A percentile compares a stretch with the other conserved stretches of the same genome.
phyloP scores from a whole-genome alignment of 352 stramenopile species.

The Globisporangium solare region DNA sequence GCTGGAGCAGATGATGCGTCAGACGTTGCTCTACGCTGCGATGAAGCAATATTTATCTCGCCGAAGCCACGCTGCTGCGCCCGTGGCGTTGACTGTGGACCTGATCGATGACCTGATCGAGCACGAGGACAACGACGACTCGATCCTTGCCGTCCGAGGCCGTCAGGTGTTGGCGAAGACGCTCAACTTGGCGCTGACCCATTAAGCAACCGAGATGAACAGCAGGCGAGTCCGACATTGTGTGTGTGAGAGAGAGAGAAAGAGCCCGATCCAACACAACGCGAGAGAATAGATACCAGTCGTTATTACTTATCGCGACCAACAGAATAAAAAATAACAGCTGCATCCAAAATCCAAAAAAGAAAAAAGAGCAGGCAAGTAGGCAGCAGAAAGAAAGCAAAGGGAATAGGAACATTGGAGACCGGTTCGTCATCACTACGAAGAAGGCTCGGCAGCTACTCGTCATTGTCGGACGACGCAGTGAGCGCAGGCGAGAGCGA shows the following conservation, averaged over 20 bases:
- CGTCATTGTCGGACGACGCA: conserved; percentile 38
- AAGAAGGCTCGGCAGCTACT: conserved; percentile 14
- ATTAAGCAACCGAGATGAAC: conserved; percentile 7
- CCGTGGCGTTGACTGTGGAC: conserved; percentile 40
- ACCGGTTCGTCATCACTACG: no score
- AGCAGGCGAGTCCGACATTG: not conserved
- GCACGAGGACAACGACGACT: conserved; percentile 37
- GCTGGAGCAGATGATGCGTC: conserved; percentile 57
- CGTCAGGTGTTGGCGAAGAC: conserved; percentile 75
- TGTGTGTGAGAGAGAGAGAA: no score
- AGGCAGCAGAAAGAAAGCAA: conserved; percentile 26
- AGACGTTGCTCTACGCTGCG: conserved; percentile 61
- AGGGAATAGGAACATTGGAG: conserved; percentile 9
- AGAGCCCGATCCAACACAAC: no score
- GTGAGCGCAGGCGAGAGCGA: conserved; percentile 62
- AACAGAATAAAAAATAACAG: no score
- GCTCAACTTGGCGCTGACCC: conserved; percentile 44
- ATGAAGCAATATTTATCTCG: conserved; percentile 50
- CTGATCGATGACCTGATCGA: conserved; percentile 64
- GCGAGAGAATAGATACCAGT: conserved; percentile 3
- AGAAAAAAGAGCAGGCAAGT: conserved; percentile 11
- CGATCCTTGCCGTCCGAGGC: conserved; percentile 42
- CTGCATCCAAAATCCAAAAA: conserved; percentile 3
- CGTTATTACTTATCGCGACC: conserved; percentile 1
- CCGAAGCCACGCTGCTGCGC: conserved; percentile 19